Percentiles rank a stretch among this genome's conserved stretches.
Conservation (phyloP, 1,284 basidiomycete species). For the Marasmius tenuissimus region DNA sequence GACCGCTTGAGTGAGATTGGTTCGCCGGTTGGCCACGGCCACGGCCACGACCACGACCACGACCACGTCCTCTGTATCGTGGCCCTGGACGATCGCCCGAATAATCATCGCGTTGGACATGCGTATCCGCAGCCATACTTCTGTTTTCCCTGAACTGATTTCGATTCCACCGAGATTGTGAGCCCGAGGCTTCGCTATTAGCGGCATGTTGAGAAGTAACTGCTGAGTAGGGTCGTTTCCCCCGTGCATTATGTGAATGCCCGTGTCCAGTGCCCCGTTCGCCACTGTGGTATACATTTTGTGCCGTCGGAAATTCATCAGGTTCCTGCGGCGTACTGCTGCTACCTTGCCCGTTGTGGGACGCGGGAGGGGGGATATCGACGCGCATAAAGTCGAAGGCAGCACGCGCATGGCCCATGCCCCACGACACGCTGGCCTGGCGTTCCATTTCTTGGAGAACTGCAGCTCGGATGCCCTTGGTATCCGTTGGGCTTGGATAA, state of each 20-base stretch:
- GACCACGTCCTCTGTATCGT: not conserved
- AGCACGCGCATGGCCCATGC: conserved; percentile 43
- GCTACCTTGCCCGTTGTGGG: no score
- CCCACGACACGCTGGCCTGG: conserved; percentile 64
- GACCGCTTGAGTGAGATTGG: not conserved
- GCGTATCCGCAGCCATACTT: not conserved
- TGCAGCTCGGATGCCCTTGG: conserved; percentile 34
- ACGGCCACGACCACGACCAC: not conserved
- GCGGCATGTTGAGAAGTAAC: not conserved
- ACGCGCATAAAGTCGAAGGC: conserved; percentile 72
- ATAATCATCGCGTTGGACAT: not conserved
- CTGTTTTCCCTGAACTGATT: not conserved
- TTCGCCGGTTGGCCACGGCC: not conserved
- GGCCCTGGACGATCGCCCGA: not conserved
- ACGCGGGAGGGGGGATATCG: conserved; percentile 38
- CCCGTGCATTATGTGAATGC: not conserved
- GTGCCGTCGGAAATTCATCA: not conserved
- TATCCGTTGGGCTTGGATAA: conserved; percentile 40
- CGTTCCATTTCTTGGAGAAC: conserved; percentile 66
- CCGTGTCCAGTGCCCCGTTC: not conserved
- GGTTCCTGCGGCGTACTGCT: not conserved
- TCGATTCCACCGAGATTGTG: not conserved
- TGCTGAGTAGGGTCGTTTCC: not conserved
- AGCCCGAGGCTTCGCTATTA: not conserved
- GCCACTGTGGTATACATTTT: not conserved